A percentile compares a stretch with the other conserved stretches of the same genome.
phyloP scores from a whole-genome alignment of 345 rosid genomes.

The Barbarea vulgaris region DNA sequence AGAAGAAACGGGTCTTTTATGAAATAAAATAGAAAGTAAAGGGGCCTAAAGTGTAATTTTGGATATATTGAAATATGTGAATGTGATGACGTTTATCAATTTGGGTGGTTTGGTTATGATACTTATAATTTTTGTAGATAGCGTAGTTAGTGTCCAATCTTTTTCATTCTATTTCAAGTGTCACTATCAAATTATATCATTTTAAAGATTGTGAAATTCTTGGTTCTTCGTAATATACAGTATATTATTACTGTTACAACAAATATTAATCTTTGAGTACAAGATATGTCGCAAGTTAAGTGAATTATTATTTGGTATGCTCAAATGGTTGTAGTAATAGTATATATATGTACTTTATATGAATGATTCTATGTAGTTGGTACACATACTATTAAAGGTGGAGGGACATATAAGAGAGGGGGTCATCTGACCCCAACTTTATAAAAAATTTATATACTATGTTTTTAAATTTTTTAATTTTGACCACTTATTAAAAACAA shows the following conservation, averaged over 20 bases:
- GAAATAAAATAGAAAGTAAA: not conserved
- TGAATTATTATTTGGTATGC: not conserved
- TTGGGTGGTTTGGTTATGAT: slow-evolving; percentile 23
- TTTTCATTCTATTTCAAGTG: slow-evolving; percentile 34
- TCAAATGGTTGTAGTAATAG: not conserved
- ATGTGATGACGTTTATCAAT: not conserved
- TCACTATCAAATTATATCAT: slow-evolving; percentile 30
- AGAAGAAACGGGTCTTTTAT: slow-evolving; percentile 5
- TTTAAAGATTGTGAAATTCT: not conserved
- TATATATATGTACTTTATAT: too few relatives aligned
- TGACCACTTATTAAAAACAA: too few relatives aligned
- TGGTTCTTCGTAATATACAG: not conserved
- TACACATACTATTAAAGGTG: too few relatives aligned
- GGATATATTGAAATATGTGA: not conserved
- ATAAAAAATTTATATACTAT: too few relatives aligned
- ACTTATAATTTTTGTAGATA: not conserved
- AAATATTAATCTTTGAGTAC: slow-evolving; percentile 2
- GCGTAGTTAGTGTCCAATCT: slow-evolving; percentile 37
- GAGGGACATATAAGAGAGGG: too few relatives aligned
- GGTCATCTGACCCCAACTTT: too few relatives aligned
- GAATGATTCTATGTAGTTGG: too few relatives aligned
- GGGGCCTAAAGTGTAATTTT: not conserved
- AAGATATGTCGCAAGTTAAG: not conserved
- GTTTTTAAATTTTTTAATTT: too few relatives aligned
- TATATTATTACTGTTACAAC: slow-evolving; percentile 16